These are phyloP conservation scores for Ganoderma lingzhi DNA, from an alignment of 1,284 basidiomycete species.

Conservation along the genomic window DNA sequence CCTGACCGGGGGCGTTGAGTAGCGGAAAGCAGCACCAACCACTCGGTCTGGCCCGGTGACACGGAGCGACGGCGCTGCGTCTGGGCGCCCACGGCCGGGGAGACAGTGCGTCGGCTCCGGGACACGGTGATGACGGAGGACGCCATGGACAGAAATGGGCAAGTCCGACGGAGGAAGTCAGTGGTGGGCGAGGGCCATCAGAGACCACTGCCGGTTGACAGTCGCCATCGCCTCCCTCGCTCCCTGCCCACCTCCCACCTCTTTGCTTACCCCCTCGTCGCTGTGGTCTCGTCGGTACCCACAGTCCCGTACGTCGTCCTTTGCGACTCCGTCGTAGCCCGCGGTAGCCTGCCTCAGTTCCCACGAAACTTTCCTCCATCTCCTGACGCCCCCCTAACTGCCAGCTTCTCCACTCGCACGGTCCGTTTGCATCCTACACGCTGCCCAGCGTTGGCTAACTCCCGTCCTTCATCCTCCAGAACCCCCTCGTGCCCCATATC, in stretches of 20 bases:
- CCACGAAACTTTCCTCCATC: constrained; percentile 37
- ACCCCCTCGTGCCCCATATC: neutral
- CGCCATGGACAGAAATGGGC: constrained; percentile 29
- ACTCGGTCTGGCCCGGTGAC: neutral
- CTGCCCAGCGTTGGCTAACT: neutral
- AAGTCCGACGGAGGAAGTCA: constrained; percentile 14
- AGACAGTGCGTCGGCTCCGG: neutral
- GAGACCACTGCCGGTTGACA: constrained; percentile 32
- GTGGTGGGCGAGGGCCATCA: constrained; percentile 6
- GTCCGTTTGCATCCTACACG: constrained; percentile 20
- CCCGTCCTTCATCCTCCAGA: constrained; percentile 5
- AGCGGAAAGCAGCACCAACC: constrained; percentile 9
- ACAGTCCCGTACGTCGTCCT: constrained; percentile 18
- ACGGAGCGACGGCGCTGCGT: neutral
- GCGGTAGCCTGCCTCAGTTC: constrained; percentile 30
- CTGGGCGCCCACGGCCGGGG: constrained; percentile 1
- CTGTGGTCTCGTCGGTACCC: constrained; percentile 21
- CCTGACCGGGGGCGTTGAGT: constrained; percentile 19
- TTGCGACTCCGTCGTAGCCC: constrained; percentile 24
- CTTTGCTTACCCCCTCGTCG: constrained; percentile 25
- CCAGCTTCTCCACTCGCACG: constrained; percentile 29
- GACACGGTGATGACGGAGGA: constrained; percentile 11
- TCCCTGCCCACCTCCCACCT: constrained; percentile 25
- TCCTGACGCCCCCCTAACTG: constrained; percentile 22
- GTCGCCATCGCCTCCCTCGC: constrained; percentile 36